These are phyloP conservation scores for Coemansia sp. DNA, from an alignment of 192 early-diverging fungal species.

Conservation along the genomic window DNA sequence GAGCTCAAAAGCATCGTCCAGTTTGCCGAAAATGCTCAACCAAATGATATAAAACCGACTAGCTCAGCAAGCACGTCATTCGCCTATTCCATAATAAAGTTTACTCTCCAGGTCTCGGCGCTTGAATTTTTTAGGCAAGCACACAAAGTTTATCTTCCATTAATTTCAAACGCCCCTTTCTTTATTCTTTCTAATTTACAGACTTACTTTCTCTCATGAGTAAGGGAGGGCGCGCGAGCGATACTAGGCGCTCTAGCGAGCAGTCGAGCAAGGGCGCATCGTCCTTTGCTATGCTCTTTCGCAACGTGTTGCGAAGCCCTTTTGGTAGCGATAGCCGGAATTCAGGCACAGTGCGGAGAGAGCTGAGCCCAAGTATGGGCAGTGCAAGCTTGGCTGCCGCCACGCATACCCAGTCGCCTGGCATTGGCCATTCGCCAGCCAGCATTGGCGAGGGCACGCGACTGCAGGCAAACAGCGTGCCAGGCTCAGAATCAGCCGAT, in stretches of 20 bases:
- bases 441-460: constrained; percentile 7
- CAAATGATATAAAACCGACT: not conserved
- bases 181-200: not conserved
- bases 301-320: constrained; percentile 41
- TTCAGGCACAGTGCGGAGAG: constrained; percentile 3
- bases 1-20: not conserved
- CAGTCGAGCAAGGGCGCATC: constrained; percentile 14
- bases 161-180: not conserved
- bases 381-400: not conserved
- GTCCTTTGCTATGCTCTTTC: constrained; percentile 25
- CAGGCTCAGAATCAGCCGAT: not conserved
- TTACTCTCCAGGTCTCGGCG: not conserved
- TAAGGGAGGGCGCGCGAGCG: constrained; percentile 14
- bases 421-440: constrained; percentile 3
- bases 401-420: constrained; percentile 1
- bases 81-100: not conserved
- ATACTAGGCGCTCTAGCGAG: constrained; percentile 20
- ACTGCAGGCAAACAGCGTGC: not conserved
- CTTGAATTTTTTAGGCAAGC: not conserved
- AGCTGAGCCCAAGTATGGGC: constrained; percentile 2
- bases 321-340: constrained; percentile 25
- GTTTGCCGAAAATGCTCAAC: not conserved
- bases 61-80: constrained; percentile 1
- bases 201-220: constrained; percentile 1
- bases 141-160: not conserved